Conservation (phyloP, 352 stramenopile species). For the Globisporangium cystogenes region DNA sequence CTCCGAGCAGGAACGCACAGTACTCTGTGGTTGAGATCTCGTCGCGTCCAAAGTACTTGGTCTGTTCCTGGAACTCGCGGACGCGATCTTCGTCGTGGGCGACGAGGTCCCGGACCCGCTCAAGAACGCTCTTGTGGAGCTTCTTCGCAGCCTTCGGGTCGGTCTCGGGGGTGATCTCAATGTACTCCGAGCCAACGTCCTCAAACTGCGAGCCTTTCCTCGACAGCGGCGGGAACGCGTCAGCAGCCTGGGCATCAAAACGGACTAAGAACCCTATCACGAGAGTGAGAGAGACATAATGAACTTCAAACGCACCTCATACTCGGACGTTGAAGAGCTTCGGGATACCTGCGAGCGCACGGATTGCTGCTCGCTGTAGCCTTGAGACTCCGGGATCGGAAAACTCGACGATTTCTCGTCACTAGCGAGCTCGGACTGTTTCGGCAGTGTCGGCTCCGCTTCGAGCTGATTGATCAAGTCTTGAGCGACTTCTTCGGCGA, state of each 20-base stretch:
- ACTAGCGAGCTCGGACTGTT: background rate
- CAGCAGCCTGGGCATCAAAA: background rate
- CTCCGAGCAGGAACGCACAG: conserved; percentile 66
- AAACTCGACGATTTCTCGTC: background rate
- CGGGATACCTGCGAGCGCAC: background rate
- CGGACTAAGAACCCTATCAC: too few species aligned
- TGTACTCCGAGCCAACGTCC: conserved; percentile 47
- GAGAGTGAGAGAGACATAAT: too few species aligned
- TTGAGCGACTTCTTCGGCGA: background rate
- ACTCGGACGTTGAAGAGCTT: conserved; percentile 1
- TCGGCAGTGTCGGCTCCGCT: background rate
- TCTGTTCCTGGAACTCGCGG: conserved; percentile 75
- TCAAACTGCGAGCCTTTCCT: conserved; percentile 20
- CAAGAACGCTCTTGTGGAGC: conserved; percentile 69
- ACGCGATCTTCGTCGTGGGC: conserved; percentile 64
- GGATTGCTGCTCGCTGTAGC: background rate
- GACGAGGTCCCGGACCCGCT: conserved; percentile 57
- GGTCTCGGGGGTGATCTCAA: conserved; percentile 42
- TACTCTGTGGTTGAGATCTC: conserved; percentile 71
- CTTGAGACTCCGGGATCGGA: background rate
- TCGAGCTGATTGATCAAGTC: background rate
- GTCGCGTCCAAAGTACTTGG: conserved; percentile 65
- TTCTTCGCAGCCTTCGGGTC: conserved; percentile 59
- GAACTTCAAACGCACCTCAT: background rate
- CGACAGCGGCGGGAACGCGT: conserved; percentile 8